Percentiles rank a stretch among this genome's conserved stretches.
Conservation (phyloP, 495 filamentous ascomycete genomes). For the Penicillium soppii region DNA sequence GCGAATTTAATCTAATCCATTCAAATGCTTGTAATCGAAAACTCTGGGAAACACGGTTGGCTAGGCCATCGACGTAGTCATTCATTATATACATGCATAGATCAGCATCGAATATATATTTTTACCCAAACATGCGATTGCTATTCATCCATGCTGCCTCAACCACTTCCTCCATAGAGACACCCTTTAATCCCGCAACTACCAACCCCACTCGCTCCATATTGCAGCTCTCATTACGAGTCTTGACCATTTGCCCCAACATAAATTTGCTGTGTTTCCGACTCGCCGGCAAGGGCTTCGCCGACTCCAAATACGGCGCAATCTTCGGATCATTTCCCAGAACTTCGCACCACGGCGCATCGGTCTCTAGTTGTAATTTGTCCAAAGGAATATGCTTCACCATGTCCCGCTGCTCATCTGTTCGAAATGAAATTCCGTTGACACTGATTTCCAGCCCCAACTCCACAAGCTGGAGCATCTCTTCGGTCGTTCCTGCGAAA, state of each 20-base stretch:
- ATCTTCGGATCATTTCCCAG: conserved; percentile 20
- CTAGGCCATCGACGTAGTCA: too few relatives aligned
- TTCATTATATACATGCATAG: too few relatives aligned
- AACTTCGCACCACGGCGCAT: conserved; percentile 37
- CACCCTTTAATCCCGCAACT: conserved; percentile 30
- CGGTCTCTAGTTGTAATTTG: conserved; percentile 32
- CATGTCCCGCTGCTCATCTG: conserved; percentile 28
- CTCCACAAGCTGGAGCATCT: conserved; percentile 26
- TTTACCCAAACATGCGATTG: conserved; percentile 28
- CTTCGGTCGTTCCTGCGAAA: conserved; percentile 26
- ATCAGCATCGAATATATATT: not conserved
- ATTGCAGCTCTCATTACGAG: conserved; percentile 30
- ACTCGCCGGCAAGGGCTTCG: conserved; percentile 16
- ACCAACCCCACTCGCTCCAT: conserved; percentile 31
- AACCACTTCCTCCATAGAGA: conserved; percentile 23
- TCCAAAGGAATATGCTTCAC: conserved; percentile 25
- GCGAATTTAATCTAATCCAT: too few relatives aligned
- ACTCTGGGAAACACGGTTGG: too few relatives aligned
- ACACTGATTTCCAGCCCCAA: conserved; percentile 32
- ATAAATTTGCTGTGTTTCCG: conserved; percentile 31
- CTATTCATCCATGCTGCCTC: conserved; percentile 32
- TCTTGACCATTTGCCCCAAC: conserved; percentile 31
- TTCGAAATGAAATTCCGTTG: conserved; percentile 30
- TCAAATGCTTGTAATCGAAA: too few relatives aligned
- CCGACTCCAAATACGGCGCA: conserved; percentile 14